Evolutionary conservation across 768 basidiomycete species (phyloP).

Genomic region (Daedaleopsis nitida): DNA sequence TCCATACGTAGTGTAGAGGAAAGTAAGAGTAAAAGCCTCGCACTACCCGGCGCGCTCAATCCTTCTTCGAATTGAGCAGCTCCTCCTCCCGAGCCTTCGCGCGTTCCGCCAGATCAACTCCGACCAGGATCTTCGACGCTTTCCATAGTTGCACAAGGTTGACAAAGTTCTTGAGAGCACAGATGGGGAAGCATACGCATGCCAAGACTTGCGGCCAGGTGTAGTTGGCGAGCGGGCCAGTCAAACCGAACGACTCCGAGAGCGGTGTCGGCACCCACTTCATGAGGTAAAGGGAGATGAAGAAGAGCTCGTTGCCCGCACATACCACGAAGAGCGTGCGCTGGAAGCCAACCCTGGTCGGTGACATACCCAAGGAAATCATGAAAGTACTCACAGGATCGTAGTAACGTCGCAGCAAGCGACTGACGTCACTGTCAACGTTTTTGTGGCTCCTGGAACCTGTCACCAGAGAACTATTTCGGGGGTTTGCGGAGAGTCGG

Average conservation of each 20-base stretch:
- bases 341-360: slow-evolving; percentile 39
- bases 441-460: slow-evolving; percentile 92
- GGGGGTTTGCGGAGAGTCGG: slow-evolving; percentile 10
- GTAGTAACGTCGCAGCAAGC: slow-evolving; percentile 92
- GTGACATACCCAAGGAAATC: neutral
- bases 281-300: slow-evolving; percentile 92
- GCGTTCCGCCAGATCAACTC: slow-evolving; percentile 88
- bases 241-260: slow-evolving; percentile 39
- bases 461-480: slow-evolving; percentile 83
- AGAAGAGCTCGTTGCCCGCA: slow-evolving; percentile 94
- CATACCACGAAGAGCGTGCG: slow-evolving; percentile 89
- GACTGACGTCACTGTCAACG: slow-evolving; percentile 89
- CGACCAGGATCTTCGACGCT: slow-evolving; percentile 91
- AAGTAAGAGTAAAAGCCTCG: neutral
- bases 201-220: slow-evolving; percentile 84
- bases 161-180: slow-evolving; percentile 84
- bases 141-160: slow-evolving; percentile 98
- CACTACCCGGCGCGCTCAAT: neutral
- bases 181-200: slow-evolving; percentile 62
- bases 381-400: slow-evolving; percentile 65
- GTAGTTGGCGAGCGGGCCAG: slow-evolving; percentile 38
- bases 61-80: slow-evolving; percentile 22
- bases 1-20: slow-evolving; percentile 13
- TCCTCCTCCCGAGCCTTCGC: slow-evolving; percentile 57
- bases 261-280: slow-evolving; percentile 80